These are phyloP conservation scores for Globisporangium paroecandrum DNA, from an alignment of 352 stramenopile genomes.

Conservation along the genomic window DNA sequence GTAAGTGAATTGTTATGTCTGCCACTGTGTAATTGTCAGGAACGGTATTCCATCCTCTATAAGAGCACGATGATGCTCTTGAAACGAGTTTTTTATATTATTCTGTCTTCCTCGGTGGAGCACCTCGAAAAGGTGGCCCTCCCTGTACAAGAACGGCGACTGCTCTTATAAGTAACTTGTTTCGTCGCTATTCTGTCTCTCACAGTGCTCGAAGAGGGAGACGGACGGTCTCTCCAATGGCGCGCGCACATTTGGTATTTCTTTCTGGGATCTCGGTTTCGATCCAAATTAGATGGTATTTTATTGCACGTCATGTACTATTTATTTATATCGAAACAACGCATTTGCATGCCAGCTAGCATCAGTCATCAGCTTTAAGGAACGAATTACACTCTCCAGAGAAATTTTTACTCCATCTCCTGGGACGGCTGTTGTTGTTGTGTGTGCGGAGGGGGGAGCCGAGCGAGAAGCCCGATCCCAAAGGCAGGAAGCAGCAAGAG, in stretches of 20 bases:
- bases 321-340: background rate
- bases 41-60: background rate
- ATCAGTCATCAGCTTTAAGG: background rate
- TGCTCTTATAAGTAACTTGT: background rate
- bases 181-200: background rate
- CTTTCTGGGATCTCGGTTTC: slow-evolving; percentile 2
- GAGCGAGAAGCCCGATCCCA: slow-evolving; percentile 14
- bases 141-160: background rate
- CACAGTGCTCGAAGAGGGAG: background rate
- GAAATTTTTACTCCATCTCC: background rate
- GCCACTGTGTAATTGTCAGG: background rate
- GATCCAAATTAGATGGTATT: background rate
- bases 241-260: background rate
- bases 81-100: background rate
- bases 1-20: background rate
- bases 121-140: background rate
- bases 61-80: background rate
- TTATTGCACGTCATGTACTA: background rate
- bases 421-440: slow-evolving; percentile 1
- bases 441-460: slow-evolving; percentile 8
- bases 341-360: background rate
- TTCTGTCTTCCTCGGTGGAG: background rate
- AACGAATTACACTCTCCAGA: background rate
- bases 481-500: slow-evolving; percentile 8
- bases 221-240: slow-evolving; percentile 3